Base-by-base conservation (phyloP, 192 early-diverging fungal genomes). In the Cetraspora pellucida region DNA sequence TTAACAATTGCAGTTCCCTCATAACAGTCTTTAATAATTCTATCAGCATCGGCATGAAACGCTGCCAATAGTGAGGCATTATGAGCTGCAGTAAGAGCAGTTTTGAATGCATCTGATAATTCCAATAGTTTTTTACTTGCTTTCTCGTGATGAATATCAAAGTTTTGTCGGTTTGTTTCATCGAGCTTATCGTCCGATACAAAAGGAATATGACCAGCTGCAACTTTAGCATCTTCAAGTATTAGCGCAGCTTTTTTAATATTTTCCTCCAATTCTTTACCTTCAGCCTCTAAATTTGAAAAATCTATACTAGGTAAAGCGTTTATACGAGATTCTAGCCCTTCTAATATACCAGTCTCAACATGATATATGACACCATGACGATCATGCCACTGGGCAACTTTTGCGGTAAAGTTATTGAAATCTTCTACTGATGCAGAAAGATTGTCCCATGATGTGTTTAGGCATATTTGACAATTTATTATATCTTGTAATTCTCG, bases 31-130 rank as follows among this genome's bases (percentile, higher is more conserved):
- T 21, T 10, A 23, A 76, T 76, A 23, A 76, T 66, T 10, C 63
- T 21, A 44, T 76, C 25, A 16, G 49, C 74, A 7, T 76, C 74
- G 0, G 74, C 74, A 31, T 66, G 63, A 30, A 76, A 76, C 19
- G 74, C 63, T 21, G 74, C 63, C 49, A 76, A 66, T 21, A 21
- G 14, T 64, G 74, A 76, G 54, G 74, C 74, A 37, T 76, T 76
- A n/a, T 76, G 44, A 0, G 74, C 74, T 49, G 61, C 63, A 16
- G 43, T 54, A 8, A 76, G 47, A 31, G 74, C 74, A 37, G 27
- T 37, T 45, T 76, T 45, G 47, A 76, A 66, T 30, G 63, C 28
- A 10, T 17, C 10, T 23, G 63, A 43, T 46, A 76, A 61, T 21
- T 54, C 28, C 28, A 25, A 23, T 25, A 76, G 64, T 21, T 47